Base-by-base conservation (phyloP, 2,329 filamentous ascomycete species). In the Aspergillus udagawae region DNA sequence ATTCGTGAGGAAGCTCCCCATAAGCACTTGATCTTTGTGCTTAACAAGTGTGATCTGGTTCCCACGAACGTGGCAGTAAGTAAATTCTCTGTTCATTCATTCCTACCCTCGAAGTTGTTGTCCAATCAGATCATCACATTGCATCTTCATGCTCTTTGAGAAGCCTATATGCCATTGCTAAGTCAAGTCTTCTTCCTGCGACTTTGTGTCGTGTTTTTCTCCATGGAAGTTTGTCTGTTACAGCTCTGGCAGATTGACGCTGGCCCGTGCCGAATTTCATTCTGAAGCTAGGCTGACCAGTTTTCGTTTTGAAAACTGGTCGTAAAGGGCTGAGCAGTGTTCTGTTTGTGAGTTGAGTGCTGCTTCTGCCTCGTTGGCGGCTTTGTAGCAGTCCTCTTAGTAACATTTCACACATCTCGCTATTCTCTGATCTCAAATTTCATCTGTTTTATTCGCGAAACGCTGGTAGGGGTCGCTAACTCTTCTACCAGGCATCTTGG, bases 301-400 rank as follows among this genome's bases (percentile, higher is more conserved):
- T 81, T 83, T 82, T 90, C 92, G 92, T 97, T 86, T 91, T 97
- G 94, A 90, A 82, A 79, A 79, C 83, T 79, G 80, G 82, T 91
- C 89, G 82, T 81, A 86, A 87, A 85, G 82, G 88, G 83, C 80
- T 79, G 78, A 83, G 82, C 83, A 78, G 82, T 94, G 91, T 88
- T 88, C 89, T 87, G 87, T 91, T 83, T 89, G 67, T 91, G 93
- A 97, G 94, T 97, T 97, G 94, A 97, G 89, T 81, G 81, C 85
- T 86, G 84, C 84, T 85, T 84, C 84, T 82, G 78, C 83, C 80
- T 73, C 74, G 72, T 71, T 71, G 82, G 82, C 79, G 76, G 79
- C 78, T 77, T 78, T 79, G 70, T 92, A 86, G 89, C 85, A 85
- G 84, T 84, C 82, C 90, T 97, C 94, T 96, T 99, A 99, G 94